A percentile compares a stretch with the other conserved stretches of the same genome.
Conservation (phyloP, 2,329 filamentous ascomycete species). For the Apiospora malaysiana region DNA sequence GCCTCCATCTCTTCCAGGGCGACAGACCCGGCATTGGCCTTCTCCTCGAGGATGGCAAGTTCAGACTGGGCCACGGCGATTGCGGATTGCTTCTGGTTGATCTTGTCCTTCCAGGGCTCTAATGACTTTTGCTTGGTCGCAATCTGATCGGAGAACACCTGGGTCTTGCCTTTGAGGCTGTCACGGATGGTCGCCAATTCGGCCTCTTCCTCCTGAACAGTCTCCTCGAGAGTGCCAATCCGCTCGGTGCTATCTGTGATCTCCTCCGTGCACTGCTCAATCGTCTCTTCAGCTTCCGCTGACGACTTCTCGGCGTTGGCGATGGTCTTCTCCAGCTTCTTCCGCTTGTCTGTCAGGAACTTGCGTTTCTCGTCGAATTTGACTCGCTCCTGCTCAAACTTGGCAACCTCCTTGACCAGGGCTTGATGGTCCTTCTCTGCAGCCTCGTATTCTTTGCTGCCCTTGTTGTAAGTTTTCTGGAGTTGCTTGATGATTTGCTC, state of each 20-base stretch:
- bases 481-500: constrained; percentile 90
- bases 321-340: constrained; percentile 92
- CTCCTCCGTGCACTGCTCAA: constrained; percentile 78
- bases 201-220: constrained; percentile 78
- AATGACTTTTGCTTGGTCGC: constrained; percentile 89
- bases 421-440: constrained; percentile 83
- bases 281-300: constrained; percentile 76
- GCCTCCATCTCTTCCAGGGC: constrained; percentile 82
- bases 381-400: constrained; percentile 94
- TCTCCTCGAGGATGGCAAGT: constrained; percentile 87
- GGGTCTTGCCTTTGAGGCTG: constrained; percentile 91
- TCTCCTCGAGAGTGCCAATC: constrained; percentile 75
- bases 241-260: constrained; percentile 79
- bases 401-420: constrained; percentile 84
- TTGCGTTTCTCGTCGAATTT: constrained; percentile 99
- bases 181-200: constrained; percentile 86
- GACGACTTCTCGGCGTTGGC: constrained; percentile 76
- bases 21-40: constrained; percentile 84
- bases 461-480: constrained; percentile 81
- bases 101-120: constrained; percentile 96
- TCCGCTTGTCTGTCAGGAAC: constrained; percentile 87
- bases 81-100: constrained; percentile 93
- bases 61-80: constrained; percentile 96
- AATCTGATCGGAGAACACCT: constrained; percentile 92
- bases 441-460: constrained; percentile 81